These are phyloP conservation scores for Suhomyces vadensis DNA, from an alignment of 805 yeast species.

Conservation along the genomic window DNA sequence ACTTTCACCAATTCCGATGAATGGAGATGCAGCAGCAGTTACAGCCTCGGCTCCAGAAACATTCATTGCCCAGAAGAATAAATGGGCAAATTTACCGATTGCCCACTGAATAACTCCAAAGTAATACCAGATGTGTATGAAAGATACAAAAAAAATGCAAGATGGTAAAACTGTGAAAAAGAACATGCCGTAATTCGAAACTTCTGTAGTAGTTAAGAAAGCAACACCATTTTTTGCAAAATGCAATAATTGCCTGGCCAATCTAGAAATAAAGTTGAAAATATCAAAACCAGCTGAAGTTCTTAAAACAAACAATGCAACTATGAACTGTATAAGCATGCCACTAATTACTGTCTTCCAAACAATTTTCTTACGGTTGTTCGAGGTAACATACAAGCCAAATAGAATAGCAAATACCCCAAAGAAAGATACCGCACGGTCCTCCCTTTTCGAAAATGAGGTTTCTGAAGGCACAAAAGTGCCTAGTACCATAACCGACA, in stretches of 20 bases:
- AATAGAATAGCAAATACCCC: slow-evolving; percentile 51
- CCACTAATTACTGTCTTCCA: slow-evolving; percentile 66
- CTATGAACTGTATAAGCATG: slow-evolving; percentile 56
- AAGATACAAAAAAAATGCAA: slow-evolving; percentile 62
- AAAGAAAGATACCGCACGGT: slow-evolving; percentile 58
- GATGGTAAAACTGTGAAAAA: slow-evolving; percentile 63
- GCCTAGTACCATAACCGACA: slow-evolving; percentile 53
- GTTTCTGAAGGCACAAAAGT: slow-evolving; percentile 54
- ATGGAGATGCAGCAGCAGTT: slow-evolving; percentile 67
- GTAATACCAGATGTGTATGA: slow-evolving; percentile 60
- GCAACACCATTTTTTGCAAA: slow-evolving; percentile 64
- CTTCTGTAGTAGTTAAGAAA: slow-evolving; percentile 47
- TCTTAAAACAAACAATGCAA: slow-evolving; percentile 61
- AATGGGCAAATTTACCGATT: slow-evolving; percentile 54
- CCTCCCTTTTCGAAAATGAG: slow-evolving; percentile 46
- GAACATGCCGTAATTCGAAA: slow-evolving; percentile 46
- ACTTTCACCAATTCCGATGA: slow-evolving; percentile 65
- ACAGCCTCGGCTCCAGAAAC: slow-evolving; percentile 66
- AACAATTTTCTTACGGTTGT: slow-evolving; percentile 44
- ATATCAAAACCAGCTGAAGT: slow-evolving; percentile 61
- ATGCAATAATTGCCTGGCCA: slow-evolving; percentile 57
- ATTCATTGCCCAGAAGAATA: slow-evolving; percentile 60
- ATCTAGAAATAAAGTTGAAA: slow-evolving; percentile 57
- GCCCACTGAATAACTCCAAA: slow-evolving; percentile 62
- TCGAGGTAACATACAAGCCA: slow-evolving; percentile 47